Evolutionary conservation across 768 basidiomycete genomes (phyloP).

Genomic region (Leccinum incarnatum): DNA sequence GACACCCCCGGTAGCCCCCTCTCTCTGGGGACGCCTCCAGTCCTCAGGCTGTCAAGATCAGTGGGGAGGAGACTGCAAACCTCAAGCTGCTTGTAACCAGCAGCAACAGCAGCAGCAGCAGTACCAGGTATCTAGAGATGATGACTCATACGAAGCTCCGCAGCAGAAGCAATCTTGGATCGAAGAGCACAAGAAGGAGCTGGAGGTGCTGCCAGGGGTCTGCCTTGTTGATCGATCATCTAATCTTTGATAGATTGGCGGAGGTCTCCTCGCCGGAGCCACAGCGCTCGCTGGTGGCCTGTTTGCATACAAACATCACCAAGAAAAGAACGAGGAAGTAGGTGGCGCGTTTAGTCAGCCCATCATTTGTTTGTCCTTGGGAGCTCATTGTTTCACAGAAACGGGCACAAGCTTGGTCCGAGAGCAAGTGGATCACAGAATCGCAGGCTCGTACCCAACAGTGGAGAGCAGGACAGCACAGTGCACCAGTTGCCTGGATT

Average conservation of each 20-base stretch:
- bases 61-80: conserved; percentile 18
- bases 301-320: conserved; percentile 52
- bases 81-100: conserved; percentile 4
- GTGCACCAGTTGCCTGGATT: conserved; percentile 58
- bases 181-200: conserved; percentile 54
- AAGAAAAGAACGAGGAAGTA: conserved; percentile 58
- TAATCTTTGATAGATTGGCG: conserved; percentile 50
- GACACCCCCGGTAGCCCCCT: conserved; percentile 59
- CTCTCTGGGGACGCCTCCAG: conserved; percentile 61
- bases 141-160: conserved; percentile 21
- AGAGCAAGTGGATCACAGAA: conserved; percentile 53
- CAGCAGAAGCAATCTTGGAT: conserved; percentile 55
- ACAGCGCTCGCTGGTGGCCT: conserved; percentile 51
- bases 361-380: neutral
- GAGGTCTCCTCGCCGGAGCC: conserved; percentile 56
- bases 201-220: conserved; percentile 43
- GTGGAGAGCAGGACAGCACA: conserved; percentile 43
- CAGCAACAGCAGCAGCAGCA: conserved; percentile 22
- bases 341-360: neutral
- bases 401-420: conserved; percentile 49
- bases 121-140: conserved; percentile 24
- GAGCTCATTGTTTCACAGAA: conserved; percentile 34
- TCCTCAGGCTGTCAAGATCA: conserved; percentile 25
- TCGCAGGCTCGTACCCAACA: conserved; percentile 52
- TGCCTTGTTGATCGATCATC: neutral